These are phyloP conservation scores for Corymbia citriodora DNA, from an alignment of 441 rosid species.

Conservation along the genomic window DNA sequence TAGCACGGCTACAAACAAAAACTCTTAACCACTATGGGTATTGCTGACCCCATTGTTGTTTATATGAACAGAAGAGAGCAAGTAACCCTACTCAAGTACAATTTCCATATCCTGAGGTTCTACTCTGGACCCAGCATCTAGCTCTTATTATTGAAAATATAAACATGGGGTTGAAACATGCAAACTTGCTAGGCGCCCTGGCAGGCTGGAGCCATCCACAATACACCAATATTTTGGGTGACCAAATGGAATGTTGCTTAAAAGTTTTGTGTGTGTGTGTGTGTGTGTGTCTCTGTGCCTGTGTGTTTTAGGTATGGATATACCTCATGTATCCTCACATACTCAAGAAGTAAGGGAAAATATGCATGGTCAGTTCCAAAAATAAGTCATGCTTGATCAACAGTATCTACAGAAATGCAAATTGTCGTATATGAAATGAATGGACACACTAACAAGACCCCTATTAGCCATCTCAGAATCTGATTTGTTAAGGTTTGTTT, in stretches of 20 bases:
- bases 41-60: not conserved
- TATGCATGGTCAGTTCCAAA: not conserved
- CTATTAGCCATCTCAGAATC: not conserved
- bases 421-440: not conserved
- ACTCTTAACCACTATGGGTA: not conserved
- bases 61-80: not conserved
- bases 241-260: not conserved
- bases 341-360: not conserved
- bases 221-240: not conserved
- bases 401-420: not conserved
- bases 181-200: not conserved
- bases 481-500: not conserved
- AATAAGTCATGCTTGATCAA: not conserved
- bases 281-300: not conserved
- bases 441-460: not conserved
- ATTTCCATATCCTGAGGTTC: not conserved
- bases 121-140: not conserved
- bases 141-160: not conserved
- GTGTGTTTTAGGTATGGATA: not conserved
- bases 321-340: not conserved
- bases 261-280: not conserved
- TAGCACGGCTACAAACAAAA: not conserved
- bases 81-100: not conserved
- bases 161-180: not conserved
- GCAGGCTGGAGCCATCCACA: not conserved